phyloP scores from a whole-genome alignment of 2,329 filamentous ascomycete genomes.

The Thermomyces lanuginosus region DNA sequence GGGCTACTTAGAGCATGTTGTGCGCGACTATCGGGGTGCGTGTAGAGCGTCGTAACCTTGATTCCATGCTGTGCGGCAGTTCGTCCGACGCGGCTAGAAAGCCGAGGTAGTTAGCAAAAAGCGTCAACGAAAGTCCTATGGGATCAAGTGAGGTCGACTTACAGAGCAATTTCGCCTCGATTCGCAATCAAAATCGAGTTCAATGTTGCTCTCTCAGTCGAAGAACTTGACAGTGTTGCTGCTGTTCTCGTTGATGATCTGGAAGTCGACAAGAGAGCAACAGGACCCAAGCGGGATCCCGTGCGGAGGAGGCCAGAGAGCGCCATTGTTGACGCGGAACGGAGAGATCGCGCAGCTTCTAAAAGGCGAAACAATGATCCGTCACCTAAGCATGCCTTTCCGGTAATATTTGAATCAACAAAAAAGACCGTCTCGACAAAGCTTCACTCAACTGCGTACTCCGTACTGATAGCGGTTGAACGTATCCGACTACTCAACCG shows the following conservation, averaged over 20 bases:
- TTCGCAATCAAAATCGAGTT: conserved; percentile 89
- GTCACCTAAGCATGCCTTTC: not conserved
- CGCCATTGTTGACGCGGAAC: conserved; percentile 15
- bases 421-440: conserved; percentile 1
- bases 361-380: not conserved
- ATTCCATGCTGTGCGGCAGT: conserved; percentile 83
- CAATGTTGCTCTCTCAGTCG: conserved; percentile 16
- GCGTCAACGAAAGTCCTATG: not conserved
- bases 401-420: not conserved
- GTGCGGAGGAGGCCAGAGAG: conserved; percentile 26
- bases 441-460: not conserved
- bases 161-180: conserved; percentile 85
- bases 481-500: not conserved
- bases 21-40: conserved; percentile 69
- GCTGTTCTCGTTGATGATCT: conserved; percentile 14
- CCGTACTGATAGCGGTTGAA: not conserved
- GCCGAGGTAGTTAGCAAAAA: conserved; percentile 6
- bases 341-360: not conserved
- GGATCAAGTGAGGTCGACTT: conserved; percentile 10
- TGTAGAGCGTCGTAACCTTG: conserved; percentile 85
- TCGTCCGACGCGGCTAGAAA: conserved; percentile 56
- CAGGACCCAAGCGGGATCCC: conserved; percentile 18
- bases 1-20: conserved; percentile 80
- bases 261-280: conserved; percentile 6
- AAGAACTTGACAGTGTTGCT: conserved; percentile 13